Conservation (phyloP, 805 yeast genomes). For the Sugiyamaella americana region DNA sequence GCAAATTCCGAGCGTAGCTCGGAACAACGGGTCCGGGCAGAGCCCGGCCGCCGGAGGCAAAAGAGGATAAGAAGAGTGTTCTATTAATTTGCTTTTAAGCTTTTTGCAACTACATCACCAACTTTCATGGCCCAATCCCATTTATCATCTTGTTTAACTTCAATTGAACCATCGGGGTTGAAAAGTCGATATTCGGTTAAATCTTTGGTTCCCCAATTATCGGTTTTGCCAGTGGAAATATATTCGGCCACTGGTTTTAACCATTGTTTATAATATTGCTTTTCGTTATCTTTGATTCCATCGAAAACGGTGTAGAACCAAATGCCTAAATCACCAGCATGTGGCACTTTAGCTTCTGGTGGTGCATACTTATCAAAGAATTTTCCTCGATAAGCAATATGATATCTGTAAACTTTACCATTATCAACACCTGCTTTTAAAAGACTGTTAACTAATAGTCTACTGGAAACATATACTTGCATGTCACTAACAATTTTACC, state of each 20-base stretch:
- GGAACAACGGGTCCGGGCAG: background rate
- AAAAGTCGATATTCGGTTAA: background rate
- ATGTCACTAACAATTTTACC: slow-evolving; percentile 6
- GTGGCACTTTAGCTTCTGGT: slow-evolving; percentile 9
- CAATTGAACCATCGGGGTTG: background rate
- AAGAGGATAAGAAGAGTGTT: too few species aligned
- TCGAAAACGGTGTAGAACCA: slow-evolving; percentile 10
- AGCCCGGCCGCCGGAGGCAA: background rate
- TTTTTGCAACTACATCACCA: background rate
- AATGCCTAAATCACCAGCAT: slow-evolving; percentile 11
- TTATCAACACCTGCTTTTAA: slow-evolving; percentile 8
- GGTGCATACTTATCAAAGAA: slow-evolving; percentile 2
- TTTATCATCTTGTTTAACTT: background rate
- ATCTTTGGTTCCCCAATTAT: background rate
- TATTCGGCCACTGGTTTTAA: slow-evolving; percentile 1
- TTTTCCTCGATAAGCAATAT: slow-evolving; percentile 6
- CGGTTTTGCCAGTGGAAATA: background rate
- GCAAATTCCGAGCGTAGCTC: background rate
- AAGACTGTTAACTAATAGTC: slow-evolving; percentile 9
- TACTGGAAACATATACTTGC: slow-evolving; percentile 10
- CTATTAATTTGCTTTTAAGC: too few species aligned
- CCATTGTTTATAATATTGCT: slow-evolving; percentile 2
- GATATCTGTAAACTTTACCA: slow-evolving; percentile 7
- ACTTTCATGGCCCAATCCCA: background rate
- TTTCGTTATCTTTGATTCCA: background rate